These are phyloP conservation scores for Microcera coccophila DNA, from an alignment of 2,329 filamentous ascomycete genomes.

Conservation along the genomic window DNA sequence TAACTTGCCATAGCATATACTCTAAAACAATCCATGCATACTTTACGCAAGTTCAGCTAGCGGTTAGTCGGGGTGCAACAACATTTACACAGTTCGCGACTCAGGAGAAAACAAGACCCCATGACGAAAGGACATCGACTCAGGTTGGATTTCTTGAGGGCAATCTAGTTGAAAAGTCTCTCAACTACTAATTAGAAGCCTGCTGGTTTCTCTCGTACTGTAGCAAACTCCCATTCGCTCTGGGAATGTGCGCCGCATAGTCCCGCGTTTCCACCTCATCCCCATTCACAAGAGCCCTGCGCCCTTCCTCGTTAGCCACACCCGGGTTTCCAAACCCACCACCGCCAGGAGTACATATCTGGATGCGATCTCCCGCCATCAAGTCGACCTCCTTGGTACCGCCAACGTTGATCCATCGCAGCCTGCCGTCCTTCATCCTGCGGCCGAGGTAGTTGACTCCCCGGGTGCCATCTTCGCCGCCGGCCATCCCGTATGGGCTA, in stretches of 20 bases:
- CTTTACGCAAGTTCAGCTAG: too few relatives aligned
- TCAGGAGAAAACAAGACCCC: too few relatives aligned
- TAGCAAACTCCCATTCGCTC: background rate
- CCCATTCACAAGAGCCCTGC: background rate
- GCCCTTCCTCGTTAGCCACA: background rate
- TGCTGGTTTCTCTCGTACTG: background rate
- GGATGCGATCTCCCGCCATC: constrained; percentile 29
- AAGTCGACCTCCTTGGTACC: constrained; percentile 30
- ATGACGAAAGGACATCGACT: too few relatives aligned
- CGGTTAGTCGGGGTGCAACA: too few relatives aligned
- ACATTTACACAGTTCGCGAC: too few relatives aligned
- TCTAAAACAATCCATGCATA: too few relatives aligned
- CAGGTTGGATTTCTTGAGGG: too few relatives aligned
- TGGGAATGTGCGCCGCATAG: background rate
- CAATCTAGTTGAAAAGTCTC: too few relatives aligned
- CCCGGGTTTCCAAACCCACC: constrained; percentile 11
- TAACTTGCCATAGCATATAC: too few relatives aligned
- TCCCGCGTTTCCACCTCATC: background rate
- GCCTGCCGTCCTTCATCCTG: constrained; percentile 17
- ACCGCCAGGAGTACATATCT: constrained; percentile 31
- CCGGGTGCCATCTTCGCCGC: constrained; percentile 25
- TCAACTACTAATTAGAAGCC: background rate
- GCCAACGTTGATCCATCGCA: constrained; percentile 29
- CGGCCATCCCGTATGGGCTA: constrained; percentile 32
- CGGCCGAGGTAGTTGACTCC: constrained; percentile 30